These are phyloP conservation scores for Prinsepia uniflora DNA, from an alignment of 306 rosid genomes.

Conservation along the genomic window DNA sequence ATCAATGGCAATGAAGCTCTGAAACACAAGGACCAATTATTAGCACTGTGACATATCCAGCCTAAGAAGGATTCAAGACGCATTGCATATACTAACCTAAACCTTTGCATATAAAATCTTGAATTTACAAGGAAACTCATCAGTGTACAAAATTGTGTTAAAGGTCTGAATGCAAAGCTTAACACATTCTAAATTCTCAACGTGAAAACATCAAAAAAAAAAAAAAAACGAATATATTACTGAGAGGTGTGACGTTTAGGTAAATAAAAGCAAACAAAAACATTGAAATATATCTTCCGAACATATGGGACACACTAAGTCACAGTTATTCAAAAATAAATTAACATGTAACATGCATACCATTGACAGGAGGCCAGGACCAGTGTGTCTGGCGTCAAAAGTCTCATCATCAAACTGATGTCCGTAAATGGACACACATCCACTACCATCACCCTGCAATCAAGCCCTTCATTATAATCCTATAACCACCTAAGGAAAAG, in stretches of 20 bases:
- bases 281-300: background rate
- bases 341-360: constrained; percentile 36
- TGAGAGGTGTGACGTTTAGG: background rate
- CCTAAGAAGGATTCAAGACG: background rate
- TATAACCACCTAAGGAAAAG: background rate
- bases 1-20: background rate
- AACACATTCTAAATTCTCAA: background rate
- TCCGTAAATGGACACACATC: constrained; percentile 88
- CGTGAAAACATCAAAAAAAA: background rate
- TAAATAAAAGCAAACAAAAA: background rate
- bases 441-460: constrained; percentile 96
- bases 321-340: background rate
- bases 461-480: constrained; percentile 10
- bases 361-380: constrained; percentile 93
- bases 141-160: background rate
- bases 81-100: background rate
- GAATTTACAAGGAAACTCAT: no score
- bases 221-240: background rate
- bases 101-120: no score
- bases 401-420: constrained; percentile 88
- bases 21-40: background rate
- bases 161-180: background rate
- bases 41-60: background rate
- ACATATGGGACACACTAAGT: background rate
- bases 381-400: constrained; percentile 92